Evolutionary conservation across 2,329 filamentous ascomycete species (phyloP), one percentile per base, ranked within the genome.

Genomic region (Fusarium praegraminearum): DNA sequence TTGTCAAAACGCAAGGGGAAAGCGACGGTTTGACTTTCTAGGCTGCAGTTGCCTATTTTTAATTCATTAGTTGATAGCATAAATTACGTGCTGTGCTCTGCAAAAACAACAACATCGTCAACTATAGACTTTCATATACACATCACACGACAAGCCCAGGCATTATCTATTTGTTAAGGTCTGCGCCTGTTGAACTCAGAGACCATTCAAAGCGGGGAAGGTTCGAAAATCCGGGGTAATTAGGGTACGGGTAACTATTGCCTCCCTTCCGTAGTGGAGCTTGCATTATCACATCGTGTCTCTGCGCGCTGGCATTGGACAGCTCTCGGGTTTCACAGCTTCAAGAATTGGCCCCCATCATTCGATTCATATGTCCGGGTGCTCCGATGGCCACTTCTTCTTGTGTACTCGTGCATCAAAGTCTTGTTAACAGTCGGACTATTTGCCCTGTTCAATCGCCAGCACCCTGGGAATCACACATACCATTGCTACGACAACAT

Each of bases 211-310:
- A 68, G 68, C 68, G 65, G 62, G 73, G 65, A 54, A 65, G 18
- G 38, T 18, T 26, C 24, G 70, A 75, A 75, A 75, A 75, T 75
- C 73, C 69, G 73, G 73, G 73, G 73, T 74, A 75, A 65, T 65
- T 67, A 73, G 57, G 61, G 67, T 61, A 58, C 67, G 67, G 67
- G 62, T 57, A 68, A 65, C 60, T 40, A 57, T 60, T 68, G 57
- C 69, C 57, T 62, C 33, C 65, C 70, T 70, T 61, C 47, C 46
- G 56, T 58, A 30, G 73, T 73, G 73, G 73, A 72, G 70, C 57
- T 57, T 63, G 58, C 30, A 28, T 63, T 47, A 28, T 36, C 43
- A 32, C 56, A 51, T 40, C 47, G 22, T 38, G 32, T 53, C 66
- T 49, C 57, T 38, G 38, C n/a, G n/a, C 5, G 22, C 38, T 49